Evolutionary conservation across 345 rosid genomes (phyloP), one percentile per base, ranked within the genome.

Genomic region (Ceriops decandra): DNA sequence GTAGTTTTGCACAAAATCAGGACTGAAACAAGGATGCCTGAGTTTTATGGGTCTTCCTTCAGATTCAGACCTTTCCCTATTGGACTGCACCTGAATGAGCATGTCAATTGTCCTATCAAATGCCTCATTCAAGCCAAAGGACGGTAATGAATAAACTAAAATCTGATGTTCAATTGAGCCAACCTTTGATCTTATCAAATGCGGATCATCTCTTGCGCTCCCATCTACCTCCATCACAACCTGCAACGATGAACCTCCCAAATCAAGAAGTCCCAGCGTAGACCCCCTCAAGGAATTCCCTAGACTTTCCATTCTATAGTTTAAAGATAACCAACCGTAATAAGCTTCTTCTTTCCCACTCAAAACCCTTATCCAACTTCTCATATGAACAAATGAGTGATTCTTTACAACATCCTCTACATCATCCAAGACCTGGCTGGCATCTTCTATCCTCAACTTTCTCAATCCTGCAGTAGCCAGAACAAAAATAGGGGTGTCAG

Each of bases 211-310:
- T 54, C 72, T 72, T 4, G 54, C 32, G 6, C 26, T 65, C 28
- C 67, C 79, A 59, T 77, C 61, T 27, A 60, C 84, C 80, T 85
- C 85, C 60, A 76, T 62, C 26, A 76, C 90, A 27, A 82, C 79
- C 83, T 82, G 88, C 84, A 87, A 78, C 0, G 92, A 87, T 6
- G 92, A 87, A 74, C 88, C 86, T 72, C 89, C 89, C 63, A 87
- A 58, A 76, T 87, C 92, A 9, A 87, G 83, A 69, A 87, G 88
- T 53, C 89, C 92, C 46, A 78, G 61, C 17, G 84, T 77, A 27
- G 80, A 61, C 30, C 63, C 70, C 47, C 57, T 64, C 4, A 69
- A 79, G 26, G 80, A 75, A 76, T 81, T 80, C 9, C 78, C 77
- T 31, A 85, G 79, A 27, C 59, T 72, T 21, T 84, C 84, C 85